Evolutionary conservation across 192 early-diverging fungal species (phyloP), one percentile per base, ranked within the genome.

Genomic region (Backusella tarrabulga): DNA sequence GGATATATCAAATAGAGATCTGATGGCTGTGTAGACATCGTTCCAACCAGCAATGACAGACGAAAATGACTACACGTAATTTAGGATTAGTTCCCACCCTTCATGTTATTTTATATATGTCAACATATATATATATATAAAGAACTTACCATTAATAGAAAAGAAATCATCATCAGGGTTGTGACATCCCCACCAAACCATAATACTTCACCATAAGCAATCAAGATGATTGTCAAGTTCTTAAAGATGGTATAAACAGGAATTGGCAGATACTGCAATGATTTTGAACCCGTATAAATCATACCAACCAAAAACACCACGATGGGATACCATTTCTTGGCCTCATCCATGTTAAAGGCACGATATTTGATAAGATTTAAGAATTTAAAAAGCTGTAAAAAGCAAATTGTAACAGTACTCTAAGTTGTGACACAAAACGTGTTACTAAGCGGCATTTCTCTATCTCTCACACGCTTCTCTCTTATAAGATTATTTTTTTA

Each of bases 171-270:
- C 87, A 96, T 97, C 74, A 93, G 72, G 72, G 86, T 82, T 0
- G 95, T 94, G 15, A 99, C 93, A 9, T 84, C 84, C 11, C 94
- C 94, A 26, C 87, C 86, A 76, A 97, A 93, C 83, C 93, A 92
- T 50, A 89, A 81, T 23, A 91, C 91, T 80, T 99, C 97, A 52
- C 91, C 93, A 77, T 95, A 97, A 12, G 97, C 97, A 76, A 97
- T 97, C 29, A 95, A 80, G 80, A 97, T 96, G 79, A 98, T 98
- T 26, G 97, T 98, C 79, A 97, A 77, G 87, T 99, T 99, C 84
- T 99, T 99, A 86, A 98, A 97, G 56, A 99, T 92, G 26, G 96
- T 99, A 76, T 97, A 97, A 34, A 97, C 84, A 26, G 97, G 93
- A 76, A 97, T 95, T 73, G 92, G 89, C 38, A 99, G 86, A 82